Conservation (phyloP, 768 basidiomycete genomes). For the Sarcodon sp. region DNA sequence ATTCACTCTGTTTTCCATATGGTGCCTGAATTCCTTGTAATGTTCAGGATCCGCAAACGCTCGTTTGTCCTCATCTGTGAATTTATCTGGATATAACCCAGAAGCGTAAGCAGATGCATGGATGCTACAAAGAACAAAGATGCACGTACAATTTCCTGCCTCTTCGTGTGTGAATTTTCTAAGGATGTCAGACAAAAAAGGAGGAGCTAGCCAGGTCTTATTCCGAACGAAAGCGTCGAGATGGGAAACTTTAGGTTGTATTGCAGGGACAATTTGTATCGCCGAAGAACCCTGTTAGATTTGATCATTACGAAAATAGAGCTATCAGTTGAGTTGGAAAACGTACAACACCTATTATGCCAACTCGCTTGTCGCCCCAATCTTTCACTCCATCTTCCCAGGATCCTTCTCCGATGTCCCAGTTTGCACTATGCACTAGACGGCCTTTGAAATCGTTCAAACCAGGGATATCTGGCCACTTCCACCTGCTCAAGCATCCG, state of each 20-base stretch:
- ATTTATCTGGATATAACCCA: constrained; percentile 26
- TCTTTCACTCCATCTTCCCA: constrained; percentile 33
- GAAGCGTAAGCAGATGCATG: neutral
- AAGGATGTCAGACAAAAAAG: constrained; percentile 28
- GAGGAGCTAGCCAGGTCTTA: constrained; percentile 41
- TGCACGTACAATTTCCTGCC: constrained; percentile 30
- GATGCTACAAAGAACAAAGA: neutral
- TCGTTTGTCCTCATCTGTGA: constrained; percentile 37
- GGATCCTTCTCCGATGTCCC: constrained; percentile 26
- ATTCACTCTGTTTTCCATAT: constrained; percentile 37
- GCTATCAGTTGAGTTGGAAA: neutral
- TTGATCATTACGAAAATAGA: neutral
- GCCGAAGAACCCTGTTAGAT: constrained; percentile 42
- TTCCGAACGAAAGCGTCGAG: constrained; percentile 45
- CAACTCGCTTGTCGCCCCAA: constrained; percentile 42
- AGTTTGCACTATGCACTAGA: constrained; percentile 51
- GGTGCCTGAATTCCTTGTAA: constrained; percentile 34
- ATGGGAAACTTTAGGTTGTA: constrained; percentile 38
- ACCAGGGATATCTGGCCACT: constrained; percentile 56
- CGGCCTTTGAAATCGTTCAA: constrained; percentile 42
- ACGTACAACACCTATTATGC: constrained; percentile 47
- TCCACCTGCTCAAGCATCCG: constrained; percentile 42
- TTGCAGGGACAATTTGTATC: constrained; percentile 43
- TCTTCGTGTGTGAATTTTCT: constrained; percentile 20
- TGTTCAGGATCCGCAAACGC: constrained; percentile 33